Percentiles rank a stretch among this genome's conserved stretches.
These are phyloP conservation scores for Fraxinus quadrangulata DNA, from an alignment of 257 asterid species.

Conservation along the genomic window DNA sequence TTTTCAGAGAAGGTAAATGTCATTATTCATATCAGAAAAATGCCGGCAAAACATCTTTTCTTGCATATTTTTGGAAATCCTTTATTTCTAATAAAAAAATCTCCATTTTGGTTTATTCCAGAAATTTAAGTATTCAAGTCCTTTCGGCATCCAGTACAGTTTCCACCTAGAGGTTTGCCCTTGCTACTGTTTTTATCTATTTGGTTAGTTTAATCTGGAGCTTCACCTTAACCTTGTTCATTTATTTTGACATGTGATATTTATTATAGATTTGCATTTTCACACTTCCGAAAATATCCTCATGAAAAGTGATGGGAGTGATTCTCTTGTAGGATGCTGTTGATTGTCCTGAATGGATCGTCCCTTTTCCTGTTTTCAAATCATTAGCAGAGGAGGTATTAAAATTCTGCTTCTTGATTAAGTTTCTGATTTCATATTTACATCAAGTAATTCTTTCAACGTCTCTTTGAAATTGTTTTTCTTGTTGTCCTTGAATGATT, in stretches of 20 bases:
- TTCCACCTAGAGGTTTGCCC: slow-evolving; percentile 85
- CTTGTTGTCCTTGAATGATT: background rate
- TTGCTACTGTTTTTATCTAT: background rate
- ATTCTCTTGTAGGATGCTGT: slow-evolving; percentile 81
- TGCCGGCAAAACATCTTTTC: background rate
- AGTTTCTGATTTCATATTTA: slow-evolving; percentile 12
- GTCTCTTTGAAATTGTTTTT: background rate
- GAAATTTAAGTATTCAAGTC: slow-evolving; percentile 86
- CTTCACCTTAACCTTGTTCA: background rate
- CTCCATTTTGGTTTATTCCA: slow-evolving; percentile 36
- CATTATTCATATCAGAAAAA: background rate
- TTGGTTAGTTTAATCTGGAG: background rate
- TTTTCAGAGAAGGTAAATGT: slow-evolving; percentile 62
- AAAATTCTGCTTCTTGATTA: slow-evolving; percentile 4
- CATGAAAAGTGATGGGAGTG: background rate
- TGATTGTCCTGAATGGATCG: slow-evolving; percentile 98
- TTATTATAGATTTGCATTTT: background rate
- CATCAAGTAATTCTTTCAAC: background rate
- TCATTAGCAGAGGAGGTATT: slow-evolving; percentile 91
- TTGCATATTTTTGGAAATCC: slow-evolving; percentile 8
- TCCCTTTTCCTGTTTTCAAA: slow-evolving; percentile 86
- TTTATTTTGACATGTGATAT: slow-evolving; percentile 1
- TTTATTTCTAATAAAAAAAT: background rate
- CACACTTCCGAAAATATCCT: background rate
- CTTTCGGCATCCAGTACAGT: slow-evolving; percentile 90